A percentile compares a stretch with the other conserved stretches of the same genome.
These are phyloP conservation scores for Lentinus polychrous DNA, from an alignment of 1,284 basidiomycete species.

Conservation along the genomic window DNA sequence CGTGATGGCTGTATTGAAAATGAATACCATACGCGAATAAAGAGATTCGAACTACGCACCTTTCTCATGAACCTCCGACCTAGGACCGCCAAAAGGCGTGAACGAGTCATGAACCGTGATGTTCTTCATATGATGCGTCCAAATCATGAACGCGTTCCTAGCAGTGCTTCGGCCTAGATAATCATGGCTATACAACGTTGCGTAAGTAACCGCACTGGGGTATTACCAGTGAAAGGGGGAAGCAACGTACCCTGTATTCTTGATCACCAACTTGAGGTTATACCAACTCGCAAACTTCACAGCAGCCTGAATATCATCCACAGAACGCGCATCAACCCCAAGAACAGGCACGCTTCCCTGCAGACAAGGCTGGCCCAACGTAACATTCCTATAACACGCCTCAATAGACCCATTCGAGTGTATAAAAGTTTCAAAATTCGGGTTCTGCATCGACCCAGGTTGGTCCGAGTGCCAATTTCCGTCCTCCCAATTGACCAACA, in stretches of 20 bases:
- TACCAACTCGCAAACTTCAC: constrained; percentile 32
- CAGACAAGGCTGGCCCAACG: constrained; percentile 31
- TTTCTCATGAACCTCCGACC: constrained; percentile 12
- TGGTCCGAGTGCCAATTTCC: constrained; percentile 33
- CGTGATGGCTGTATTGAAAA: constrained; percentile 26
- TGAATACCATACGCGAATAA: background rate
- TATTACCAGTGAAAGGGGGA: background rate
- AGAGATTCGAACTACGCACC: constrained; percentile 11
- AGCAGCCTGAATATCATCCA: constrained; percentile 32
- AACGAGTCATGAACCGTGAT: constrained; percentile 18
- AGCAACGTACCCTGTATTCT: constrained; percentile 35
- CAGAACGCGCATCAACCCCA: constrained; percentile 33
- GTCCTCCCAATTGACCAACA: constrained; percentile 22
- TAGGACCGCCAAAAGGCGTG: constrained; percentile 15
- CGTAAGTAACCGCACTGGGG: background rate
- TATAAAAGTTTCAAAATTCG: constrained; percentile 34
- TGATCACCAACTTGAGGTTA: constrained; percentile 37
- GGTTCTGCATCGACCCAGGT: constrained; percentile 32
- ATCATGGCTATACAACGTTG: constrained; percentile 14
- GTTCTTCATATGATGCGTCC: constrained; percentile 21
- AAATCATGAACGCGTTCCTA: constrained; percentile 17
- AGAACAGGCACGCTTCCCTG: constrained; percentile 38
- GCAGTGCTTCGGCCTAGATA: constrained; percentile 19
- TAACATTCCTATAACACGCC: constrained; percentile 34
- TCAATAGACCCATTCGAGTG: constrained; percentile 33